phyloP scores from a whole-genome alignment of 176 grass and related monocot genomes.

The Hyparrhenia diplandra region DNA sequence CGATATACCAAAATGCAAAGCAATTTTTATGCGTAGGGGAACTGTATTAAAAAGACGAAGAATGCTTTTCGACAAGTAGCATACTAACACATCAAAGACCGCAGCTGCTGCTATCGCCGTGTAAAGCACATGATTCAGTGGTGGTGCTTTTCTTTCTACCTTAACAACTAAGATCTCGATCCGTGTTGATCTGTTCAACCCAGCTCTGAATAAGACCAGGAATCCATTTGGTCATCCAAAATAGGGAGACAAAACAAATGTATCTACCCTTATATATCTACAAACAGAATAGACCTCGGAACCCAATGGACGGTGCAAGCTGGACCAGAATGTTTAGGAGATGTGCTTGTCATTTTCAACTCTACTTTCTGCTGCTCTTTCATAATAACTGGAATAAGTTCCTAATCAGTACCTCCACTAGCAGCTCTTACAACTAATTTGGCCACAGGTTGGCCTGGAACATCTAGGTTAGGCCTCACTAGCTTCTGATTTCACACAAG shows the following conservation, averaged over 20 bases:
- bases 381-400: slow-evolving; percentile 19
- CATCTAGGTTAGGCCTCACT: neutral
- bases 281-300: neutral
- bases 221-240: slow-evolving; percentile 1
- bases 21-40: neutral
- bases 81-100: neutral
- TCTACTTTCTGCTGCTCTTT: slow-evolving; percentile 2
- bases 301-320: slow-evolving; percentile 18
- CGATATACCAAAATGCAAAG: neutral
- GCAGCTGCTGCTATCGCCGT: neutral
- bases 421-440: neutral
- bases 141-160: slow-evolving; percentile 24
- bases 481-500: neutral
- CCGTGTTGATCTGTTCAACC: slow-evolving; percentile 25
- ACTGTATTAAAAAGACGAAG: neutral
- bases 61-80: neutral
- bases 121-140: slow-evolving; percentile 18
- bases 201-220: slow-evolving; percentile 31
- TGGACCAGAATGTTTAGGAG: neutral
- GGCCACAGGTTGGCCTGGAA: neutral
- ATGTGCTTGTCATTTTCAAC: slow-evolving; percentile 16
- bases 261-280: neutral
- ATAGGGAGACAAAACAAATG: neutral
- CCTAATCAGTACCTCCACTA: slow-evolving; percentile 34
- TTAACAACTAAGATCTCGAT: slow-evolving; percentile 34